Base-by-base conservation (phyloP, 805 yeast species). In the Saccharomyces jurei region DNA sequence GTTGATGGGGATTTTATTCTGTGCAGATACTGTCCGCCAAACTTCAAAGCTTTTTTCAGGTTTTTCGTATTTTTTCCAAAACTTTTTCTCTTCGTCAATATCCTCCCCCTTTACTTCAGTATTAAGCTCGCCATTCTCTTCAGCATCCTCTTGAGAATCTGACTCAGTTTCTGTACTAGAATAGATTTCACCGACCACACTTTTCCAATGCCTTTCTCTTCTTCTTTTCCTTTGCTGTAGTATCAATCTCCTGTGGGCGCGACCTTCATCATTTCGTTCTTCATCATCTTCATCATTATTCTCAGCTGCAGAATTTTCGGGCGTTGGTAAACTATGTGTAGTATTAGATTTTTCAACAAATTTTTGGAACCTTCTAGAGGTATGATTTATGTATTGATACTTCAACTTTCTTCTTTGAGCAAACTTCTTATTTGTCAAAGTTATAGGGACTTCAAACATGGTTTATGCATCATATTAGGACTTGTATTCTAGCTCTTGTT, bases 21-120 rank as follows among this genome's bases (percentile, higher is more conserved):
- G 50, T n/a, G 52, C 56, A 21, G 50, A 46, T 22, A 17, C 49
- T 10, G 46, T 50, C 28, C 55, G 59, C 73, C 73, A 70, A 44
- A 59, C 54, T 52, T 70, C 73, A 54, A 57, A 69, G 8, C 63
- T 60, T 6, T 59, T 58, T 51, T 68, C 67, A 32, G 72, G 72
- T 54, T 65, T 66, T 31, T 64, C 65, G 53, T 67, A 62, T 17
- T 56, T 57, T n/a, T 56, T 57, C 41, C 60, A 62, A 52, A 58
- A 69, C 41, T 52, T 63, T 26, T 62, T 61, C 49, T 63, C 70
- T 36, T 63, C 62, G 49, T 58, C 55, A 17, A 50, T 56, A 26
- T 50, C 53, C 1, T 51, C 53, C 6, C 49, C 50, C 8, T 49
- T 51, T 4, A 1, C 10, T 28, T 49, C 14, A 10, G 27, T 52